Percentiles rank a stretch among this genome's conserved stretches.
These are phyloP conservation scores for Suillus alpinus DNA, from an alignment of 768 basidiomycete species.

Conservation along the genomic window DNA sequence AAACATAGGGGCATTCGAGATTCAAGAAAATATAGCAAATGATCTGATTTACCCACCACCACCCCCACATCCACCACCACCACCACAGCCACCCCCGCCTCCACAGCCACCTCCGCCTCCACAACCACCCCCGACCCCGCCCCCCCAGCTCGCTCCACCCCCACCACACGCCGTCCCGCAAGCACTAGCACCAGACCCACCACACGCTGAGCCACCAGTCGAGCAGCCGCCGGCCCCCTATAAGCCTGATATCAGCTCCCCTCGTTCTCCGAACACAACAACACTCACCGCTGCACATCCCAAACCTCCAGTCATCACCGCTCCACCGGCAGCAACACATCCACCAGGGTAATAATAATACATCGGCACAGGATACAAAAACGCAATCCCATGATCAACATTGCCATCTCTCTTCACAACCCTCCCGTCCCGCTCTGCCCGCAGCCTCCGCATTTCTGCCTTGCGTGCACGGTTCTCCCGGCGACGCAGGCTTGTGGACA, in stretches of 20 bases:
- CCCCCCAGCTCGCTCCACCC: constrained; percentile 20
- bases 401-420: constrained; percentile 5
- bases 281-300: constrained; percentile 6
- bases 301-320: constrained; percentile 1
- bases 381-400: constrained; percentile 29
- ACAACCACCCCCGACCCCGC: constrained; percentile 14
- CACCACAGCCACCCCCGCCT: neutral
- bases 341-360: constrained; percentile 24
- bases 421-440: constrained; percentile 24
- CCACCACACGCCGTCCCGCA: constrained; percentile 3
- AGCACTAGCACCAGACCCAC: constrained; percentile 11
- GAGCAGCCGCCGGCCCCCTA: neutral
- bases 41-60: neutral
- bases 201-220: neutral
- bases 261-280: neutral
- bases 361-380: constrained; percentile 39
- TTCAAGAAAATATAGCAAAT: neutral
- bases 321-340: constrained; percentile 9
- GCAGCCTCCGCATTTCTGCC: constrained; percentile 22
- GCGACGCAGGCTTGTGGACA: constrained; percentile 17
- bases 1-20: neutral
- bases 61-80: neutral
- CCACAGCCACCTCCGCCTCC: constrained; percentile 25
- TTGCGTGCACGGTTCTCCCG: constrained; percentile 24
- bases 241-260: neutral